These are phyloP conservation scores for Stentor coeruleus DNA, from an alignment of 73 alveolate species.

Conservation along the genomic window DNA sequence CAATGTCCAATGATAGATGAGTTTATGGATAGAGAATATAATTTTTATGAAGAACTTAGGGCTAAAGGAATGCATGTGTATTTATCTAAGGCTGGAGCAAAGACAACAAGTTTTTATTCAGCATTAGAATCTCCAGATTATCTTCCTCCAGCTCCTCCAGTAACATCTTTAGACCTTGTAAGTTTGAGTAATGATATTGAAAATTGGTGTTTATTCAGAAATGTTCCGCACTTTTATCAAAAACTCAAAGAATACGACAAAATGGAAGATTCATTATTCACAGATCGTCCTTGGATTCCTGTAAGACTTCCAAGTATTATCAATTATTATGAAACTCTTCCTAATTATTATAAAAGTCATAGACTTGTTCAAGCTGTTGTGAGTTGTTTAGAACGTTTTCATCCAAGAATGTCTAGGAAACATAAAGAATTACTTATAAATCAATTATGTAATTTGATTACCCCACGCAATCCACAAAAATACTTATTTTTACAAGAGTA, in stretches of 20 bases:
- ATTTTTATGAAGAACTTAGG: too few relatives aligned
- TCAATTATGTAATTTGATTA: not conserved
- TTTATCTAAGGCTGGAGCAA: too few relatives aligned
- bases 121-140: not conserved
- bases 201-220: not conserved
- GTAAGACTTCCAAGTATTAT: not conserved
- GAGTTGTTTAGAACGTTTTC: not conserved
- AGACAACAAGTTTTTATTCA: not conserved
- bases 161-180: not conserved
- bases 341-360: not conserved
- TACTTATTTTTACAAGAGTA: slow-evolving; percentile 8
- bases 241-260: not conserved
- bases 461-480: not conserved
- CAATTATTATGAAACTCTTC: slow-evolving; percentile 23
- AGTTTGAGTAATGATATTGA: not conserved
- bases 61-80: too few relatives aligned
- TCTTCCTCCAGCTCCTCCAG: slow-evolving; percentile 1
- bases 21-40: not conserved
- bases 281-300: not conserved
- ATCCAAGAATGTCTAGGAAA: slow-evolving; percentile 9
- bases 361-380: not conserved
- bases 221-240: not conserved
- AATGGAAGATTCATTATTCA: not conserved
- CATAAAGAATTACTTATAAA: slow-evolving; percentile 5
- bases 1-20: not conserved